Evolutionary conservation across 495 filamentous ascomycete genomes (phyloP).

Genomic region (Xylaria cubensis): DNA sequence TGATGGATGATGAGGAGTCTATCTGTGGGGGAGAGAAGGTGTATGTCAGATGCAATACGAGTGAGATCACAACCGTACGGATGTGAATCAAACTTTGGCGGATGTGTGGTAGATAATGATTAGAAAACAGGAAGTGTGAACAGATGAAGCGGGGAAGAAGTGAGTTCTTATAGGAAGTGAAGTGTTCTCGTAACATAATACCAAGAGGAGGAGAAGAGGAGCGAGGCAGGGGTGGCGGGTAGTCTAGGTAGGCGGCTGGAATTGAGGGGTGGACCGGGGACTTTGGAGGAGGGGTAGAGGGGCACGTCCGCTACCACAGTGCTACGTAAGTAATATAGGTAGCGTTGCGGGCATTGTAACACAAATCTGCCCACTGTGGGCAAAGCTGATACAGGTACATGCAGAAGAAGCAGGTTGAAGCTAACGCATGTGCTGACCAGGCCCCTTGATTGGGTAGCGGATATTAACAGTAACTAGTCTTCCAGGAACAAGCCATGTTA

Average conservation of each 20-base stretch:
- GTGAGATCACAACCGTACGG: background rate
- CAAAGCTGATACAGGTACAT: slow-evolving; percentile 8
- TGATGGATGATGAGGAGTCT: slow-evolving; percentile 48
- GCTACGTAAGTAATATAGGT: background rate
- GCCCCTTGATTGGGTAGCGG: background rate
- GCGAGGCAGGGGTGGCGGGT: slow-evolving; percentile 8
- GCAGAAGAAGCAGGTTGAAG: background rate
- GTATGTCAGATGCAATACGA: background rate
- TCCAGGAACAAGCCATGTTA: background rate
- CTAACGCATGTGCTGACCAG: slow-evolving; percentile 17
- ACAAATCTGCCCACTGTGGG: background rate
- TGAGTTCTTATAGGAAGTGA: slow-evolving; percentile 21
- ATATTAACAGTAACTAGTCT: slow-evolving; percentile 2
- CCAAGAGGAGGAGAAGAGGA: background rate
- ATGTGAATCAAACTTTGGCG: background rate
- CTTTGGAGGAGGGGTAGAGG: slow-evolving; percentile 2
- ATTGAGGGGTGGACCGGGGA: slow-evolving; percentile 13
- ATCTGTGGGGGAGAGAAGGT: background rate
- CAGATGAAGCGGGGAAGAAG: slow-evolving; percentile 25
- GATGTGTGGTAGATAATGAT: slow-evolving; percentile 2
- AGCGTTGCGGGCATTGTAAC: slow-evolving; percentile 2
- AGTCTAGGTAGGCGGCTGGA: slow-evolving; percentile 4
- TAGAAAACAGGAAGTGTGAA: background rate
- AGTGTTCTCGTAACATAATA: slow-evolving; percentile 16
- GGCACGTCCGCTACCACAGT: slow-evolving; percentile 5